phyloP scores from a whole-genome alignment of 2,329 filamentous ascomycete species.

The Orbilia blumenaviensis region DNA sequence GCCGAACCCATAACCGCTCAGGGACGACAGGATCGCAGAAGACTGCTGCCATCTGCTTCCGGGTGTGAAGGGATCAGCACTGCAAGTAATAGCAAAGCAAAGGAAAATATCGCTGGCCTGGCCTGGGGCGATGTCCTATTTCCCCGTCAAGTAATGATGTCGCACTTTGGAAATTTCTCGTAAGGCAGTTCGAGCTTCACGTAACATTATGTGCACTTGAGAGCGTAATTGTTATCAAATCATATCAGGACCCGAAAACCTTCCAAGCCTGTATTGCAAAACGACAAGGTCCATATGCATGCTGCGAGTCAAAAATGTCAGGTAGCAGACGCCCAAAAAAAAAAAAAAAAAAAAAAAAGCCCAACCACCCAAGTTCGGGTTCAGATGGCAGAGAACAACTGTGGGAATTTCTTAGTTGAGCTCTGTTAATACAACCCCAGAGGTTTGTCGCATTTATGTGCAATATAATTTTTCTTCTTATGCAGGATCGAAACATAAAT shows the following conservation, averaged over 20 bases:
- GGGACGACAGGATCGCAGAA: conserved; percentile 36
- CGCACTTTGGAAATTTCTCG: not conserved
- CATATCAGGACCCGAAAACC: conserved; percentile 32
- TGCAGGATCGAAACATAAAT: conserved; percentile 34
- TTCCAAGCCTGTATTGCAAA: not conserved
- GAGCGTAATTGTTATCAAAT: conserved; percentile 30
- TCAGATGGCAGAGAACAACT: not conserved
- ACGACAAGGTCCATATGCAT: conserved; percentile 2
- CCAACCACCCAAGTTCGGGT: not conserved
- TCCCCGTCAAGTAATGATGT: conserved; percentile 12
- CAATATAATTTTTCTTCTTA: conserved; percentile 4
- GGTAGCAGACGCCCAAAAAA: not conserved
- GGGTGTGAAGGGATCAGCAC: conserved; percentile 33
- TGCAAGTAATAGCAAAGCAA: conserved; percentile 30
- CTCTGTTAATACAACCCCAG: not conserved
- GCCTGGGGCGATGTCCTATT: conserved; percentile 20
- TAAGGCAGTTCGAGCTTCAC: conserved; percentile 13
- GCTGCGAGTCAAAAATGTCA: conserved; percentile 10
- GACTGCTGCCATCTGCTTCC: conserved; percentile 16
- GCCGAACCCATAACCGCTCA: conserved; percentile 12
- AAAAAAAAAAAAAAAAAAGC: not conserved
- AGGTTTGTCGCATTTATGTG: not conserved
- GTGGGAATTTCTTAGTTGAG: not conserved
- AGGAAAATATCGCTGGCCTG: not conserved
- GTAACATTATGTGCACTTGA: not conserved